phyloP scores from a whole-genome alignment of 805 yeast species.

The Saccharomyces cerevisiae region DNA sequence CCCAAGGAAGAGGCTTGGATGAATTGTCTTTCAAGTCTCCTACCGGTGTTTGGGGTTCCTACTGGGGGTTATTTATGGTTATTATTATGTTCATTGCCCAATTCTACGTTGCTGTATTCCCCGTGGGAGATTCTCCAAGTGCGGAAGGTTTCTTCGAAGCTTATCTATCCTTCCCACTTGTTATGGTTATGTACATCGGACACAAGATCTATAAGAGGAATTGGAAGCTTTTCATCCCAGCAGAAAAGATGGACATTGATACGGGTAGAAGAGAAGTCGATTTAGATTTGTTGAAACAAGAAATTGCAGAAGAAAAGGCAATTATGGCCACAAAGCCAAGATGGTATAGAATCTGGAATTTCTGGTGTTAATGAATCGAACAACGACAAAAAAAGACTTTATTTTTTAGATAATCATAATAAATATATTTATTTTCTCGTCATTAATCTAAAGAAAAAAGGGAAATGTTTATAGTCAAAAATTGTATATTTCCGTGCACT shows the following conservation, averaged over 20 bases:
- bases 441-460: background rate
- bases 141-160: slow-evolving; percentile 56
- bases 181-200: slow-evolving; percentile 46
- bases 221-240: slow-evolving; percentile 36
- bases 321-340: slow-evolving; percentile 37
- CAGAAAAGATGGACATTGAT: slow-evolving; percentile 50
- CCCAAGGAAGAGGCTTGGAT: slow-evolving; percentile 59
- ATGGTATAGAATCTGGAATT: slow-evolving; percentile 36
- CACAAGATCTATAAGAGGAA: slow-evolving; percentile 49
- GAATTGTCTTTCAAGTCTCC: slow-evolving; percentile 64
- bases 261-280: slow-evolving; percentile 55
- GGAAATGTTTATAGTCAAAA: background rate
- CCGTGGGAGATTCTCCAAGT: slow-evolving; percentile 44
- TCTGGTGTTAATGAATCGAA: slow-evolving; percentile 38
- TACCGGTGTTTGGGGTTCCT: slow-evolving; percentile 61
- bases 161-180: slow-evolving; percentile 58
- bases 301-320: slow-evolving; percentile 46
- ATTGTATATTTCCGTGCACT: background rate
- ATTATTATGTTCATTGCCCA: slow-evolving; percentile 59
- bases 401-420: background rate
- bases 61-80: slow-evolving; percentile 51
- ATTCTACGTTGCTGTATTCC: slow-evolving; percentile 77
- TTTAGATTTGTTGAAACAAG: slow-evolving; percentile 43
- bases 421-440: background rate
- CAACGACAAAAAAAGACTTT: background rate